Conservation (phyloP, 495 filamentous ascomycete genomes). For the Aspergillus bertholletiae region DNA sequence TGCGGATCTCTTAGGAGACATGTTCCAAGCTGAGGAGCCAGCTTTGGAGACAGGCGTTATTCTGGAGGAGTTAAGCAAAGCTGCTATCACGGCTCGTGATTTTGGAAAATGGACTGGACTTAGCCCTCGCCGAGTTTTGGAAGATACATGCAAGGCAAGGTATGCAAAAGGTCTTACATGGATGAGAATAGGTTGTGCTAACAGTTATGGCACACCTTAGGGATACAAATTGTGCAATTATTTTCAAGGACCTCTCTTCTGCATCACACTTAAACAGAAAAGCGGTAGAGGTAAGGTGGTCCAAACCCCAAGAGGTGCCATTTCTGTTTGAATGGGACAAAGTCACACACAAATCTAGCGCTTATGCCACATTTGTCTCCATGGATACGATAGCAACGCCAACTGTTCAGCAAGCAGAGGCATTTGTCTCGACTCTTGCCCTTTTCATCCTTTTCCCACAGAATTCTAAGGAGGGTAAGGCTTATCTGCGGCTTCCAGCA, state of each 20-base stretch:
- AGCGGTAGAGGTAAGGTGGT: conserved; percentile 73
- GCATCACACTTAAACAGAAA: conserved; percentile 71
- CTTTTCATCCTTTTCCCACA: conserved; percentile 75
- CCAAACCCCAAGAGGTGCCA: conserved; percentile 64
- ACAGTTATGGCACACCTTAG: conserved; percentile 24
- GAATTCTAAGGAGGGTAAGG: conserved; percentile 80
- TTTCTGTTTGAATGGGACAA: conserved; percentile 33
- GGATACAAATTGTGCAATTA: conserved; percentile 63
- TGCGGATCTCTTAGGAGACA: conserved; percentile 61
- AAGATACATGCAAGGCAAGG: conserved; percentile 85
- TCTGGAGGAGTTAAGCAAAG: conserved; percentile 20
- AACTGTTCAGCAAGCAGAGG: conserved; percentile 75
- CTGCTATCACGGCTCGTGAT: conserved; percentile 59
- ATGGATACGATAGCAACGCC: conserved; percentile 77
- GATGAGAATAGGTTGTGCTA: not conserved
- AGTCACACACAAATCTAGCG: conserved; percentile 40
- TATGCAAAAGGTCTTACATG: conserved; percentile 28
- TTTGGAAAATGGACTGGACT: conserved; percentile 79
- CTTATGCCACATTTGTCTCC: conserved; percentile 52
- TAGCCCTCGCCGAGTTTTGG: conserved; percentile 66
- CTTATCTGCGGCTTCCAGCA: conserved; percentile 70
- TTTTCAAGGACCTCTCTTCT: conserved; percentile 64
- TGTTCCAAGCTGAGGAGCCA: conserved; percentile 59
- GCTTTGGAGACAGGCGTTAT: conserved; percentile 17
- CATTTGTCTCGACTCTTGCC: conserved; percentile 75